Evolutionary conservation across 2,329 filamentous ascomycete species (phyloP).

Genomic region (Cladophialophora carrionii): DNA sequence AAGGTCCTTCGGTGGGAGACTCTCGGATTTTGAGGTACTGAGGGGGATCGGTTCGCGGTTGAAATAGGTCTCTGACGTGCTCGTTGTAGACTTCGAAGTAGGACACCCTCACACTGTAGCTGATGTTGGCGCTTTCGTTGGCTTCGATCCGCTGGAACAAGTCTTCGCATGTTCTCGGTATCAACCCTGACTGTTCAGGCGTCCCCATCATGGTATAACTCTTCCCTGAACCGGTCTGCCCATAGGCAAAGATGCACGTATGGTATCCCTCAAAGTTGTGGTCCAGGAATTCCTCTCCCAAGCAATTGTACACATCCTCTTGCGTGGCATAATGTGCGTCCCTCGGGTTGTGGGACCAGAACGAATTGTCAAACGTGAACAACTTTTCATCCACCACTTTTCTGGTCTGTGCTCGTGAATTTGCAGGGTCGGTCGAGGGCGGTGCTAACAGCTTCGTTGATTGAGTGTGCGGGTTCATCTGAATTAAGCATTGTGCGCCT

Average conservation of each 20-base stretch:
- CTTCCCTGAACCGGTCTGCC: constrained; percentile 96
- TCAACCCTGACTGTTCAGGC: constrained; percentile 81
- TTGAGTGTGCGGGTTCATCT: constrained; percentile 87
- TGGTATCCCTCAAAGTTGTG: constrained; percentile 99
- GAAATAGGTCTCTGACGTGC: constrained; percentile 90
- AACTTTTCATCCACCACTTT: constrained; percentile 82
- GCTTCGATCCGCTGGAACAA: constrained; percentile 90
- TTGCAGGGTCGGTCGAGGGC: constrained; percentile 52
- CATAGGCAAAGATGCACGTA: constrained; percentile 98
- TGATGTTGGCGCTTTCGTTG: constrained; percentile 84
- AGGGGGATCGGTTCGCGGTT: constrained; percentile 75
- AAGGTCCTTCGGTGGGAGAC: constrained; percentile 90
- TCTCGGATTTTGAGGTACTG: constrained; percentile 97
- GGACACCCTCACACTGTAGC: constrained; percentile 94
- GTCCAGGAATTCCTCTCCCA: constrained; percentile 95
- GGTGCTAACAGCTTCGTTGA: constrained; percentile 79
- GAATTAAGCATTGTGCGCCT: constrained; percentile 79
- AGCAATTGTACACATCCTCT: constrained; percentile 87
- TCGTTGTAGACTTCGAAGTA: constrained; percentile 99
- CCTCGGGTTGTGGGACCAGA: constrained; percentile 84
- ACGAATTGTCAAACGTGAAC: constrained; percentile 97
- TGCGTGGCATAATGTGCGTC: constrained; percentile 90
- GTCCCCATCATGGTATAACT: constrained; percentile 98
- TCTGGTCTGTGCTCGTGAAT: constrained; percentile 64
- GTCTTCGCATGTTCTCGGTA: constrained; percentile 93